Evolutionary conservation across 2,329 filamentous ascomycete species (phyloP), one percentile per base, ranked within the genome.

Genomic region (Neophaeococcomyces mojaviensis): DNA sequence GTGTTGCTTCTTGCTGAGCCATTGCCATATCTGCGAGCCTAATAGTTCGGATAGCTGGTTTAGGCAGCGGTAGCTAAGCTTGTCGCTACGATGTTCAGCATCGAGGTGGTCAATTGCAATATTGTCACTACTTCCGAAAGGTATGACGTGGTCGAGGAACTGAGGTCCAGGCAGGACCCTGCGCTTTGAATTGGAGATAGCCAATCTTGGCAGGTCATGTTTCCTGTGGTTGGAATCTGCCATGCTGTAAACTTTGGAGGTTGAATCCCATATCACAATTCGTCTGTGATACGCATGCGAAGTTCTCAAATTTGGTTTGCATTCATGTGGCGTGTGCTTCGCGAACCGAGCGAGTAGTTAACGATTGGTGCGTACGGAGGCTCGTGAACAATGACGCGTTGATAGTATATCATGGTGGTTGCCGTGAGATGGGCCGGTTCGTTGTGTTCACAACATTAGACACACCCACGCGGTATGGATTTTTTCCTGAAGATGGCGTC

Each of bases 21-120:
- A 20, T 20, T 18, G 32, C 36, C 22, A 32, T 26, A 44, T 36
- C 15, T 10, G 22, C 3, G n/a, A 22, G 13, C 84, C 80, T 30
- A 88, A 64, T 2, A 55, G 56, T 40, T 77, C 66, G 8, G 84
- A 78, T 24, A 72, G 66, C 22, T 59, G 54, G 58, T 89, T 80
- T 18, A 92, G 67, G 34, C 80, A 64, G 8, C 60, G 46, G 59
- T 89, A 94, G 0, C 80, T 78, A 35, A 86, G 60, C 1, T 59
- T 65, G 8, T 63, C 64, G 22, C 66, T 66, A 22, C 58, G 59
- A 22, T 70, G 73, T 52, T 76, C 67, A 36, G 68, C 55, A 48
- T 70, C 65, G 24, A 79, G 68, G 58, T 80, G 85, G 47, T 88
- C 82, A 50, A 89, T 73, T 6, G 85, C 84, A 33, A 64, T 63